Evolutionary conservation across 805 yeast genomes (phyloP), one percentile per base, ranked within the genome.

Genomic region (Vanderwaltozyma tropicalis): DNA sequence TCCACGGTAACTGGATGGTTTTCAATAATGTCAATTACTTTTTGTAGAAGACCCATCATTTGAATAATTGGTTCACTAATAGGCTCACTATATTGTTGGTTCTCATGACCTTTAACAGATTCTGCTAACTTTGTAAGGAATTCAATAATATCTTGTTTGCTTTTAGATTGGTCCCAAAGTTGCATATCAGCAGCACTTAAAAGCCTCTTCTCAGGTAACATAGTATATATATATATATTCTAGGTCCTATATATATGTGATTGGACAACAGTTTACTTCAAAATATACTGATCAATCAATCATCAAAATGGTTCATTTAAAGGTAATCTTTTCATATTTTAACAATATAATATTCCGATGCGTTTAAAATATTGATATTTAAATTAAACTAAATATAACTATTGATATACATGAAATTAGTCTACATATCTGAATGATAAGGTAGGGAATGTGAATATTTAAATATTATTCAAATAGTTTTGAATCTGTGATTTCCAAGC

Each of bases 1-100:
- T 82, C 84, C 30, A 72, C 63, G 3, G 21, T 3, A 0, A 94
- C 87, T 0, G 96, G 96, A 54, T 79, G 73, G 2, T 52, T 45
- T 1, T 66, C 67, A 1, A 81, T 68, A 0, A 74, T 53, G 0
- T 26, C 40, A 2, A 59, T 57, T 1, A 87, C 70, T 1, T 61
- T 50, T 10, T 67, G 68, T 13, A 89, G 55, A 0, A 76, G 35
- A 0, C 37, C 42, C 18, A 71, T 40, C 5, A 80, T 41, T 0
- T 59, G 43, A 1, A 50, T 41, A 1, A 70, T 57, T 0, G 53
- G 33, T 1, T 43, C 41, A 2, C 76, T 65, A 3, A 62, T 52
- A 0, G 63, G 57, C 30, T 69, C 66, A 1, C 45, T 46, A 22
- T 64, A 66, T 26, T 68, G 72, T 34, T 75, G 74, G 31, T 78